Base-by-base conservation (phyloP, 306 rosid genomes). In the Coriaria nepalensis region DNA sequence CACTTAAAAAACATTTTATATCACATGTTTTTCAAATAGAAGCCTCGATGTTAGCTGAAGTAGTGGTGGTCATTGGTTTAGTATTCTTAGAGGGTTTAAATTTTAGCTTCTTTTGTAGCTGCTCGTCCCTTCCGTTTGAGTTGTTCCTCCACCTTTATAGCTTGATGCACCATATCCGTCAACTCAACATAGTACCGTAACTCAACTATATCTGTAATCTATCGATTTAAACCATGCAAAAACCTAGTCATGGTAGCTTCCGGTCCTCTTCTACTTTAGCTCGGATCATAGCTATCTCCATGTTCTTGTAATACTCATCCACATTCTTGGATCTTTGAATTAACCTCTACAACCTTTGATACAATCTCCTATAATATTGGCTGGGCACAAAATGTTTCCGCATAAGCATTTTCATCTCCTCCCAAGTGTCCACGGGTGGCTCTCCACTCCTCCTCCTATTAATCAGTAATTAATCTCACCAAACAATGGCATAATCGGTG, bases 201-300 rank as follows among this genome's bases (percentile, higher is more conserved):
- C 41, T 38, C 4, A 4, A 46, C 33, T 15, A 46, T 46, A 46
- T 46, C 33, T 46, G 50, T 6, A 47, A 47, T 47, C 50, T 47
- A 10, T 6, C 12, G 35, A 29, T 47, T 46, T 47, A 50, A 36
- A 12, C 40, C 20, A 7, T 35, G 40, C 9, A 50, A 50, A 6
- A 50, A 50, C 54, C 54, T 50, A 33, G 59, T 37, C 59, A 39
- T 53, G 4, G 59, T 36, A 32, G 56, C 56, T 52, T 36, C 5
- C 44, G 33, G 2, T 52, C 56, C 34, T 52, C 45, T 20, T 53
- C 38, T 5, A 40, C 6, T 29, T 53, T 53, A 40, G 59, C 59
- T 6, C n/a, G 14, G 59, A 53, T 40, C 47, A 53, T 15, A 14
- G 48, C 48, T 53, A 53, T 33, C 39, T 53, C 47, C 38, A 53